Conservation (phyloP, 352 stramenopile genomes). For the Saprolegnia diclina region DNA sequence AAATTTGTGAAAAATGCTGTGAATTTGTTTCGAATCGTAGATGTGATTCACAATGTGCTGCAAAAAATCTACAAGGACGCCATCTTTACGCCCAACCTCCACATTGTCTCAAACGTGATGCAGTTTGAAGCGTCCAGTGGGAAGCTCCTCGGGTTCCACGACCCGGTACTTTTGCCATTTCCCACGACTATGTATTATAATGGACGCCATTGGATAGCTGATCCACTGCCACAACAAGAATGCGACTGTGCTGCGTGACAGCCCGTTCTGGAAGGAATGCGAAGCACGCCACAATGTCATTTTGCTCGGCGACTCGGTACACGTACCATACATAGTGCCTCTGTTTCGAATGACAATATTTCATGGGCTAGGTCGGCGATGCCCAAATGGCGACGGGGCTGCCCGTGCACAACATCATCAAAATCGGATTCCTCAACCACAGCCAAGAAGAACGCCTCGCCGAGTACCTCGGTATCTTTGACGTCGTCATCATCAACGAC, state of each 20-base stretch:
- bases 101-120: slow-evolving; percentile 79
- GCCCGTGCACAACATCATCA: slow-evolving; percentile 49
- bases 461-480: slow-evolving; percentile 55
- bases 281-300: slow-evolving; percentile 59
- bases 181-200: not conserved
- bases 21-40: not conserved
- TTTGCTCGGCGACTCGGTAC: slow-evolving; percentile 55
- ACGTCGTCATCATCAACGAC: slow-evolving; percentile 67
- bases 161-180: slow-evolving; percentile 31
- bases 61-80: slow-evolving; percentile 33
- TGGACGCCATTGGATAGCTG: slow-evolving; percentile 19
- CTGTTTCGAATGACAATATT: too few relatives aligned
- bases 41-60: slow-evolving; percentile 76
- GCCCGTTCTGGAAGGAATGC: slow-evolving; percentile 49
- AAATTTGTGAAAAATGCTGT: not conserved
- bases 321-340: not conserved
- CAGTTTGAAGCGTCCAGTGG: slow-evolving; percentile 39
- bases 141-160: slow-evolving; percentile 47
- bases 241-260: slow-evolving; percentile 52
- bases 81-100: slow-evolving; percentile 43
- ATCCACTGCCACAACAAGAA: slow-evolving; percentile 82
- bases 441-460: slow-evolving; percentile 58
- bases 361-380: slow-evolving; percentile 36
- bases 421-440: slow-evolving; percentile 64
- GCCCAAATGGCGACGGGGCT: slow-evolving; percentile 52